phyloP scores from a whole-genome alignment of 1,139 yeast species.

The Saccharomycopsis hybrid region DNA sequence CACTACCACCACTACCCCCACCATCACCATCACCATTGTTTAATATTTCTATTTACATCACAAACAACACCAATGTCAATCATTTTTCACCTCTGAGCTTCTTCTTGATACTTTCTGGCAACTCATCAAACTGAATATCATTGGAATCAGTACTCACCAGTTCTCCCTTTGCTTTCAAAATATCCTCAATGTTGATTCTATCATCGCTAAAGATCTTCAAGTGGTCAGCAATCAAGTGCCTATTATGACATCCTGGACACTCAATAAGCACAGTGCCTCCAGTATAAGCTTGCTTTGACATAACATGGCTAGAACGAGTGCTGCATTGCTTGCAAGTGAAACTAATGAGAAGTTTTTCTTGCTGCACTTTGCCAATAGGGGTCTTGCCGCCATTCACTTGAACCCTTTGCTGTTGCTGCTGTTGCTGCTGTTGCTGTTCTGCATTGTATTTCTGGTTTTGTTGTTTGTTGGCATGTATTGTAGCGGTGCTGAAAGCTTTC shows the following conservation, averaged over 20 bases:
- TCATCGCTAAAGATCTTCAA: constrained; percentile 75
- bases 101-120: constrained; percentile 55
- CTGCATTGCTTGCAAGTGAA: constrained; percentile 90
- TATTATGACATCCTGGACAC: constrained; percentile 84
- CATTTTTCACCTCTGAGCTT: too few species aligned
- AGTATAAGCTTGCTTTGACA: constrained; percentile 87
- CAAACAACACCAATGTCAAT: too few species aligned
- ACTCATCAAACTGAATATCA: constrained; percentile 65
- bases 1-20: too few species aligned
- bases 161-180: constrained; percentile 73
- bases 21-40: too few species aligned
- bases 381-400: constrained; percentile 9
- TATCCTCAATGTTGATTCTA: constrained; percentile 69
- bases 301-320: constrained; percentile 75
- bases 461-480: too few species aligned
- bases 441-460: too few species aligned
- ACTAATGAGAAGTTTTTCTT: constrained; percentile 78
- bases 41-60: too few species aligned
- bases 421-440: neutral
- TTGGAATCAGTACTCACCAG: constrained; percentile 52
- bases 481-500: neutral
- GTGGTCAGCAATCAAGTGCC: constrained; percentile 93
- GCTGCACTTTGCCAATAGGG: constrained; percentile 38
- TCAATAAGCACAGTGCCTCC: constrained; percentile 83
- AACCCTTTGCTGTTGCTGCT: neutral